Evolutionary conservation across 331 rosid genomes (phyloP).

Genomic region (Acacia pycnantha): DNA sequence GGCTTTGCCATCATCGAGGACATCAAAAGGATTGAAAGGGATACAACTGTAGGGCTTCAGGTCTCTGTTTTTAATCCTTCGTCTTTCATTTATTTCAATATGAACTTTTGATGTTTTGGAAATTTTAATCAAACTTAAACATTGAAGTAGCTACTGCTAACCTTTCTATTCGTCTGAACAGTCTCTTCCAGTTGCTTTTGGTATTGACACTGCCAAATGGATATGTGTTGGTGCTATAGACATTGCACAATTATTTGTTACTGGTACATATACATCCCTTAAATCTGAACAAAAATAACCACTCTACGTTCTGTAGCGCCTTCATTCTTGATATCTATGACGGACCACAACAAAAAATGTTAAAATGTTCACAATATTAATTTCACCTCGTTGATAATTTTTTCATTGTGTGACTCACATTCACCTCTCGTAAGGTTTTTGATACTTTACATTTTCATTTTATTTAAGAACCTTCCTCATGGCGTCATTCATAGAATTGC

Average conservation of each 20-base stretch:
- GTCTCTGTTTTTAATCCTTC: background rate
- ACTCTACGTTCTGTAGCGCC: background rate
- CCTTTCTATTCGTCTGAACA: background rate
- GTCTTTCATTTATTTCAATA: background rate
- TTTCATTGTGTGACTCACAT: background rate
- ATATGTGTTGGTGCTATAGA: background rate
- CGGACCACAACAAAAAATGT: background rate
- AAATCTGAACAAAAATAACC: background rate
- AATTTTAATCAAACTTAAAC: background rate
- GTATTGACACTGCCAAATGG: background rate
- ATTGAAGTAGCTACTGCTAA: background rate
- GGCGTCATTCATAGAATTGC: background rate
- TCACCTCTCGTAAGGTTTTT: background rate
- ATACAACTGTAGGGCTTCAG: background rate
- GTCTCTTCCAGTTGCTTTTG: constrained; percentile 1
- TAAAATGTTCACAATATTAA: background rate
- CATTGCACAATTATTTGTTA: background rate
- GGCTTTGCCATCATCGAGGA: background rate
- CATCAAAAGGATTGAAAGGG: background rate
- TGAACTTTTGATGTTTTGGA: background rate
- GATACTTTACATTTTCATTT: background rate
- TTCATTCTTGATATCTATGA: background rate
- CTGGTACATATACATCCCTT: background rate
- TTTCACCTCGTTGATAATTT: background rate
- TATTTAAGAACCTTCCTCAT: background rate